Evolutionary conservation across 2,329 filamentous ascomycete genomes (phyloP).

Genomic region (Diaporthe vaccinii): DNA sequence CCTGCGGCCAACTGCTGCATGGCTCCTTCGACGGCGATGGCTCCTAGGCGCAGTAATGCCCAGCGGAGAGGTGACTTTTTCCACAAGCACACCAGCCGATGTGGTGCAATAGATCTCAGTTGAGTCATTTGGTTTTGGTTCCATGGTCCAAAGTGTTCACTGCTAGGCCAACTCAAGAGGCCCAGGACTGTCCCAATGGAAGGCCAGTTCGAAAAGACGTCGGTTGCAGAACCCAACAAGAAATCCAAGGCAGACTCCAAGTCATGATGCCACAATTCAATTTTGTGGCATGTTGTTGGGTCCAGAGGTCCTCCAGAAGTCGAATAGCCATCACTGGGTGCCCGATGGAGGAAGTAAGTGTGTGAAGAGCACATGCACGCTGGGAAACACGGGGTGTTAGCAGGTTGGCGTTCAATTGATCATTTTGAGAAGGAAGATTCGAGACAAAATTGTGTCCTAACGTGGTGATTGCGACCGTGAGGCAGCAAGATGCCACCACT

Average conservation of each 20-base stretch:
- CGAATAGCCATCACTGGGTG: background rate
- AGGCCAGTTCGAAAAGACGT: background rate
- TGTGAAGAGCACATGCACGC: background rate
- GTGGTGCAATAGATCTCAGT: background rate
- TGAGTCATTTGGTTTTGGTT: too few species aligned
- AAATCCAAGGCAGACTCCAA: background rate
- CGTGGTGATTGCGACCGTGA: background rate
- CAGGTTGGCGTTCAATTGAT: background rate
- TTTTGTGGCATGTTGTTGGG: background rate
- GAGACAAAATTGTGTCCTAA: background rate
- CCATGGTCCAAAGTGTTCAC: too few species aligned
- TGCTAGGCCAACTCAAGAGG: too few species aligned
- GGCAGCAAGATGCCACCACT: background rate
- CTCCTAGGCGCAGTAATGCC: background rate
- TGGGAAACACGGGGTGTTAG: background rate
- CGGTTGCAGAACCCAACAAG: background rate
- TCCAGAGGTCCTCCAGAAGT: background rate
- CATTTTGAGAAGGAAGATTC: background rate
- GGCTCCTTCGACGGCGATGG: background rate
- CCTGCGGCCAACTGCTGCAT: background rate
- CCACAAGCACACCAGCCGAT: background rate
- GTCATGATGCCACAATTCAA: background rate
- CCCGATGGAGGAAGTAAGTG: background rate
- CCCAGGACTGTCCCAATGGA: background rate
- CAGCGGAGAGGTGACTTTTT: background rate